Percentiles rank a stretch among this genome's conserved stretches.
These are phyloP conservation scores for Ustilago hordei DNA, from an alignment of 1,284 basidiomycete genomes.

Conservation along the genomic window DNA sequence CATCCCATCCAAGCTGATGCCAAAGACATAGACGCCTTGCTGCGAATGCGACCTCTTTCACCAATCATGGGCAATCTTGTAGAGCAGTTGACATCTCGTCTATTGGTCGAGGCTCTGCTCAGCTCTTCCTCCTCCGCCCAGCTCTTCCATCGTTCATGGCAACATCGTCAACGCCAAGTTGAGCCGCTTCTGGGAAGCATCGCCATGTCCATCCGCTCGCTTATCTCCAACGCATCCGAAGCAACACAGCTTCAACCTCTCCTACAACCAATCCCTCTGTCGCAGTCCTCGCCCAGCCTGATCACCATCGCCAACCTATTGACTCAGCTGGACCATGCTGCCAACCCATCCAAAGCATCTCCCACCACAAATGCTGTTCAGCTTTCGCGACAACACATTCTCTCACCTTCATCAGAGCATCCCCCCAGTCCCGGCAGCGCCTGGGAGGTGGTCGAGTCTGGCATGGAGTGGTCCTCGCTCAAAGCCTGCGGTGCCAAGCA, in stretches of 20 bases:
- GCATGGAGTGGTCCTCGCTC: not conserved
- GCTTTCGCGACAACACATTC: not conserved
- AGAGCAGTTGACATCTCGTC: constrained; percentile 21
- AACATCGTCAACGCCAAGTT: constrained; percentile 16
- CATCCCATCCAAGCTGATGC: constrained; percentile 1
- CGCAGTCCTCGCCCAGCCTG: constrained; percentile 5
- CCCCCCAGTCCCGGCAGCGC: not conserved
- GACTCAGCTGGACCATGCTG: constrained; percentile 9
- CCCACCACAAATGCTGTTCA: not conserved
- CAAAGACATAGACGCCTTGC: not conserved
- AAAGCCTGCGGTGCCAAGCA: not conserved
- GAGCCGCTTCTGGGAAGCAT: constrained; percentile 23
- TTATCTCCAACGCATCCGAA: constrained; percentile 4
- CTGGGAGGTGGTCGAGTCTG: not conserved
- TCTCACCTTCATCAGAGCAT: not conserved
- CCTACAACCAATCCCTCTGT: constrained; percentile 1
- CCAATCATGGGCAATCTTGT: constrained; percentile 18
- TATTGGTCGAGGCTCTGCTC: constrained; percentile 20
- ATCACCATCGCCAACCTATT: constrained; percentile 15
- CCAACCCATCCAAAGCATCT: constrained; percentile 4
- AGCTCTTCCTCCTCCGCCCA: constrained; percentile 8
- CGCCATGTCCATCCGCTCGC: constrained; percentile 19
- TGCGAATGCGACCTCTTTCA: constrained; percentile 5
- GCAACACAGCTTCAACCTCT: not conserved
- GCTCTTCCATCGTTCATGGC: constrained; percentile 30